Evolutionary conservation across 495 filamentous ascomycete species (phyloP).

Genomic region (Penicillium fimorum): DNA sequence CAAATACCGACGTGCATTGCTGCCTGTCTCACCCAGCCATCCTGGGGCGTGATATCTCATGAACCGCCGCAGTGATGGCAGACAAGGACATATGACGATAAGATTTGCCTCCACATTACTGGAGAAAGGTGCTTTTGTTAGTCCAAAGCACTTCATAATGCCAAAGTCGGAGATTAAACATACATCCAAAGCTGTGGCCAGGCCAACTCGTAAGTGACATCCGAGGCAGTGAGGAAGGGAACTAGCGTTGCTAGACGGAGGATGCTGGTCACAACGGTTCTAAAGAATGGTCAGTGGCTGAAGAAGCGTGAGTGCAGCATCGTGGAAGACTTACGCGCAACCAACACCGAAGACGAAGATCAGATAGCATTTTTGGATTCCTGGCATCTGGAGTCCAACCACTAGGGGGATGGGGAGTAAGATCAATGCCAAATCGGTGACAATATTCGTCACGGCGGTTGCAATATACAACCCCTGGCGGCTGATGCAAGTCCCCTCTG

Average conservation of each 20-base stretch:
- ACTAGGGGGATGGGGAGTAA: conserved; percentile 37
- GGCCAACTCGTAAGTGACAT: conserved; percentile 22
- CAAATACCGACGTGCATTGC: background rate
- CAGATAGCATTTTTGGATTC: conserved; percentile 23
- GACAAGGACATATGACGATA: conserved; percentile 28
- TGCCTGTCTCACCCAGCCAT: conserved; percentile 18
- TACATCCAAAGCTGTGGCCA: conserved; percentile 25
- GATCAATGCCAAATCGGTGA: conserved; percentile 38
- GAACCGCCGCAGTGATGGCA: conserved; percentile 27
- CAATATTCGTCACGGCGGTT: conserved; percentile 41
- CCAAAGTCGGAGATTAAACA: background rate
- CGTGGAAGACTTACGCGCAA: conserved; percentile 21
- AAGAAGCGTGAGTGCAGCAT: too few species aligned
- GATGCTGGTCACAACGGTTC: conserved; percentile 31
- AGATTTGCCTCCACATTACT: conserved; percentile 32
- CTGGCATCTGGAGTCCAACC: conserved; percentile 18
- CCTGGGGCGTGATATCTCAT: conserved; percentile 21
- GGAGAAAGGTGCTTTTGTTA: background rate
- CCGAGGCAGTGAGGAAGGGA: conserved; percentile 18
- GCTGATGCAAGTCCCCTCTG: conserved; percentile 32
- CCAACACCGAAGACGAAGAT: conserved; percentile 26
- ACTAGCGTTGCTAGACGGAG: conserved; percentile 26
- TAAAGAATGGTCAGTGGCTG: conserved; percentile 1
- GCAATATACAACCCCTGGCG: conserved; percentile 32
- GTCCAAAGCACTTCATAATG: background rate